Evolutionary conservation across 768 basidiomycete genomes (phyloP), one percentile per base, ranked within the genome.

Genomic region (Amanita rubescens): DNA sequence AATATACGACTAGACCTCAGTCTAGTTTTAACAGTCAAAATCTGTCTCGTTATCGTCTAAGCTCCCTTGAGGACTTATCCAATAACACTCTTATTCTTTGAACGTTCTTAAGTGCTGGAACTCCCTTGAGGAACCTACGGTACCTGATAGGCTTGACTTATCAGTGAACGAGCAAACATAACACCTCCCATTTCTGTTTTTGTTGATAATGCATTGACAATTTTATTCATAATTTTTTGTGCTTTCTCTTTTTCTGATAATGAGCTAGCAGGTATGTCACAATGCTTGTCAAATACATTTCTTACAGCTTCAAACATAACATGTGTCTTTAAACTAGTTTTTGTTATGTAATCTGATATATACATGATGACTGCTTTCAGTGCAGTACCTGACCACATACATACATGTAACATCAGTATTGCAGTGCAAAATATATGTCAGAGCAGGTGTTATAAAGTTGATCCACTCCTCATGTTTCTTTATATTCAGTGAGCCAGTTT

Each of bases 261-360:
- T 69, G 70, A 3, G 67, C 66, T 34, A 30, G n/a, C 34, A 17
- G 30, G 11, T 7, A 48, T 35, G 11, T 48, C 46, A 48, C 19
- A 15, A 32, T 48, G n/a, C 27, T 48, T 30, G 24, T 30, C 46
- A 30, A 32, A 32, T 30, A 32, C 27, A 30, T 24, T 48, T 48
- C 46, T 48, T 19, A 32, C 25, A 30, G 46, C 11, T 30, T 30
- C 27, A 30, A 30, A 30, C 27, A 30, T 30, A 4, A 30, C 27
- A 30, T 30, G 27, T 30, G 69, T 72, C 39, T 69, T 71, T 2
- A 72, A 38, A 2, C 51, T 24, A 1, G 56, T 30, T 53, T 75
- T 74, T 0, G 69, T 69, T 5, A 73, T 62, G 51, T 73, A 74
- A 54, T 74, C 69, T 5, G 70, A 65, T 0, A 71, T 59, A 61